Evolutionary conservation across 179 eudicot species (phyloP).

Genomic region (Spergularia azorica): DNA sequence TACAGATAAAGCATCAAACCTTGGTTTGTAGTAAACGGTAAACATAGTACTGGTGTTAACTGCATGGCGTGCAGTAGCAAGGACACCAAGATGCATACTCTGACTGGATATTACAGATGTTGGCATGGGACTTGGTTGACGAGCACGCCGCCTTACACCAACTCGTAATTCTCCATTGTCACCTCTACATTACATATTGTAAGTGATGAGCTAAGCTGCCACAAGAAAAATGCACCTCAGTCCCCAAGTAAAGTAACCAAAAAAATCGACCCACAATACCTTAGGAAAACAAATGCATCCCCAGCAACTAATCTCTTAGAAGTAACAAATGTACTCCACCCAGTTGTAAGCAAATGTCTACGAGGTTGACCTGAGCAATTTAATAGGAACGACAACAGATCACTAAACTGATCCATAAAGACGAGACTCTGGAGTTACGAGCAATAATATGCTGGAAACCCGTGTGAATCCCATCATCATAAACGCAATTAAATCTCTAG

Average conservation of each 20-base stretch:
- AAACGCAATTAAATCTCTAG: background rate
- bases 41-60: slow-evolving; percentile 52
- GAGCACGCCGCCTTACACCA: slow-evolving; percentile 68
- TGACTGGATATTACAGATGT: slow-evolving; percentile 83
- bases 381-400: slow-evolving; percentile 13
- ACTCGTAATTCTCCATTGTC: slow-evolving; percentile 72
- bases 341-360: slow-evolving; percentile 95
- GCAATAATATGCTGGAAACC: background rate
- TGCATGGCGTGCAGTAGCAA: slow-evolving; percentile 87
- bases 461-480: background rate
- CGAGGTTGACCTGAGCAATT: slow-evolving; percentile 75
- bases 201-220: slow-evolving; percentile 36
- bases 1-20: slow-evolving; percentile 36
- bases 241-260: slow-evolving; percentile 9
- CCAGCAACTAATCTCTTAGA: slow-evolving; percentile 87
- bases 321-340: slow-evolving; percentile 91
- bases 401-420: background rate
- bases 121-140: slow-evolving; percentile 71
- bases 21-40: slow-evolving; percentile 76
- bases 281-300: slow-evolving; percentile 86
- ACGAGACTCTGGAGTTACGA: background rate
- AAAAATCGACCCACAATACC: slow-evolving; percentile 44
- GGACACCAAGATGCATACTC: slow-evolving; percentile 93
- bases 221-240: slow-evolving; percentile 32
- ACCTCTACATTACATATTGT: slow-evolving; percentile 51